Evolutionary conservation across 768 basidiomycete species (phyloP), one percentile per base, ranked within the genome.

Genomic region (Lenzites betulinus): DNA sequence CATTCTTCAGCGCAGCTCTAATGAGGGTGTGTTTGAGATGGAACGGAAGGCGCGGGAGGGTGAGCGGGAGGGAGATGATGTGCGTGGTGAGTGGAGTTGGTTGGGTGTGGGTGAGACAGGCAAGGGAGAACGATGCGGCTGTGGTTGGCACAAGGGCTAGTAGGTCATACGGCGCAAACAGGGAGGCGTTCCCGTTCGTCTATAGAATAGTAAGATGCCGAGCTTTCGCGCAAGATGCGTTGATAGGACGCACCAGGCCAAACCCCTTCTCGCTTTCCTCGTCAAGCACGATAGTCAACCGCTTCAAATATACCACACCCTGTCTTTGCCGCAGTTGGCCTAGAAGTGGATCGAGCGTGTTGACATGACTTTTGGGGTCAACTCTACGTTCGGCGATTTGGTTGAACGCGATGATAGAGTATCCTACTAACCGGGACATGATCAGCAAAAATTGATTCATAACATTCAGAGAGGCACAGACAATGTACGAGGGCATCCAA

Each of bases 241-340:
- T 7, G 1, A 16, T 44, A 15, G 9, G 7, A 74, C 80, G 64
- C 58, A 93, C 91, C 70, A 93, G 70, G 30, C 92, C 90, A 66
- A 90, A 89, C 1, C 92, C 90, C 71, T 92, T 93, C 71, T 93
- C 90, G 67, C 92, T 93, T 42, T 88, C 89, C 66, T 92, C 85
- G 62, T 93, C 88, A 9, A 93, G 79, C 12, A 90, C 77, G 51
- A 95, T 87, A n/a, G 86, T 92, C 56, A 95, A 70, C 50, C 92
- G 78, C 70, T 90, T 92, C 51, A 95, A 76, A 59, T 83, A 85
- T 2, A 90, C 73, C 33, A 90, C 73, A 0, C 88, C 86, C 1
- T 77, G 70, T 43, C 90, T 79, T 16, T 79, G 76, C 59, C 82
- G 83, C 25, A 92, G 73, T 58, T 82, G 83, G n/a, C 76, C 70